These are phyloP conservation scores for Sporisorium scitamineum DNA, from an alignment of 1,284 basidiomycete genomes.

Conservation along the genomic window DNA sequence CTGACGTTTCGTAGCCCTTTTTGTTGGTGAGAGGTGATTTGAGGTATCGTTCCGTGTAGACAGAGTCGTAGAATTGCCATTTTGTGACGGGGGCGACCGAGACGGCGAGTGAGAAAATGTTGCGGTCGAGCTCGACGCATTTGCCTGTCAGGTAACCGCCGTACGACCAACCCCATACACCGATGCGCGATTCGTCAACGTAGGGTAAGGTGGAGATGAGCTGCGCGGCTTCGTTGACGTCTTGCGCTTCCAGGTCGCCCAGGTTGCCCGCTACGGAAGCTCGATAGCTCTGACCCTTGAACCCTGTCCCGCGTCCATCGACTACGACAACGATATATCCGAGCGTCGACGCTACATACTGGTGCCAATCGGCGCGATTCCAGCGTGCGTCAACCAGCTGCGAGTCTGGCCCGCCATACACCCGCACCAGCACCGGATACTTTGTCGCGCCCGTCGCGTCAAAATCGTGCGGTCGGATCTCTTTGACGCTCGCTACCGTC, in stretches of 20 bases:
- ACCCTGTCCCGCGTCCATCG: conserved; percentile 94
- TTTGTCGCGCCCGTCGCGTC: conserved; percentile 91
- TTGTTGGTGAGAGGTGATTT: conserved; percentile 81
- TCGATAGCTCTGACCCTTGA: conserved; percentile 82
- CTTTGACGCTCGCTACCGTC: conserved; percentile 84
- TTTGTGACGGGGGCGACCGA: conserved; percentile 77
- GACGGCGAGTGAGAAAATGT: conserved; percentile 88
- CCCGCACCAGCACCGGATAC: conserved; percentile 78
- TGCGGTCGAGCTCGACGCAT: conserved; percentile 75
- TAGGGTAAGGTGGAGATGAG: conserved; percentile 73
- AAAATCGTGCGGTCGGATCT: conserved; percentile 89
- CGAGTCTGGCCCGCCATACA: conserved; percentile 87
- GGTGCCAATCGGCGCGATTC: conserved; percentile 75
- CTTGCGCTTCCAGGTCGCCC: conserved; percentile 85
- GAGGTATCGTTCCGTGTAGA: conserved; percentile 98
- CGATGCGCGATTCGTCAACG: conserved; percentile 85
- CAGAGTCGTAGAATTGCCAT: conserved; percentile 75
- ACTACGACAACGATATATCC: conserved; percentile 88
- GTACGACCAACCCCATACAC: conserved; percentile 73
- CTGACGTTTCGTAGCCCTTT: conserved; percentile 84
- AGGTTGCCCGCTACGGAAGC: conserved; percentile 86
- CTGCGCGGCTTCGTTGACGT: conserved; percentile 85
- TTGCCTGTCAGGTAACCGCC: conserved; percentile 62
- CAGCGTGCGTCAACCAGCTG: conserved; percentile 69
- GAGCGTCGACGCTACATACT: conserved; percentile 83